phyloP scores from a whole-genome alignment of 2,329 filamentous ascomycete genomes.

The Sclerotiophoma versabilis region DNA sequence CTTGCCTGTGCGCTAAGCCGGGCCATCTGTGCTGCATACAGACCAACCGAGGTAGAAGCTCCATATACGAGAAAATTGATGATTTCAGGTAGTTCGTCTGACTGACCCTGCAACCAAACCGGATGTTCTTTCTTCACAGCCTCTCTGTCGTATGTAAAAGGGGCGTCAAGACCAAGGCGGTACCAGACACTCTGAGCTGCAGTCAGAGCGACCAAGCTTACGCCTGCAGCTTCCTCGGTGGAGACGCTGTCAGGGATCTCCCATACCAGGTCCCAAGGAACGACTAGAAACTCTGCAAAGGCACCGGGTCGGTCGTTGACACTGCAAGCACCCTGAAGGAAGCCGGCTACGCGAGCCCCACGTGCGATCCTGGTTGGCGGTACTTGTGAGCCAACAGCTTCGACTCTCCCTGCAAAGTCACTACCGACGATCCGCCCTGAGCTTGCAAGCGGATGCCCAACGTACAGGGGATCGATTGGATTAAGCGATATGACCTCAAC shows the following conservation, averaged over 20 bases:
- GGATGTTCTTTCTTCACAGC: constrained; percentile 19
- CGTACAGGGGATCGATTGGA: background rate
- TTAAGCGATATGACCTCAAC: no score
- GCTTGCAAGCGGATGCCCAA: background rate
- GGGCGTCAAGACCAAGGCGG: constrained; percentile 46
- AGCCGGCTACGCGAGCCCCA: constrained; percentile 51
- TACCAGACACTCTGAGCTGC: constrained; percentile 53
- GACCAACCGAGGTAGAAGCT: constrained; percentile 45
- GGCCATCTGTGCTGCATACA: constrained; percentile 45
- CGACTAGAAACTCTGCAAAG: constrained; percentile 53
- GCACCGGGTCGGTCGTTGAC: constrained; percentile 54
- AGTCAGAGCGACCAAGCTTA: constrained; percentile 54
- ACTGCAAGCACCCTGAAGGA: constrained; percentile 54
- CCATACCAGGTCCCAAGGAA: constrained; percentile 51
- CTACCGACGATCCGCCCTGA: background rate
- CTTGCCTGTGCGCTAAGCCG: constrained; percentile 23
- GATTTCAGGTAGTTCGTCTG: background rate
- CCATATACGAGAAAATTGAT: constrained; percentile 42
- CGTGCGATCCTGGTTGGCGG: constrained; percentile 16
- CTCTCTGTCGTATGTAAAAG: constrained; percentile 39
- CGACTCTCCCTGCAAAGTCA: background rate
- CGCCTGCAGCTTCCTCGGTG: constrained; percentile 48
- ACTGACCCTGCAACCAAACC: constrained; percentile 5
- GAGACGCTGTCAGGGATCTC: constrained; percentile 42
- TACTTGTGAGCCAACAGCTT: constrained; percentile 14